phyloP scores from a whole-genome alignment of 495 filamentous ascomycete species.

The Parmelia sp. region DNA sequence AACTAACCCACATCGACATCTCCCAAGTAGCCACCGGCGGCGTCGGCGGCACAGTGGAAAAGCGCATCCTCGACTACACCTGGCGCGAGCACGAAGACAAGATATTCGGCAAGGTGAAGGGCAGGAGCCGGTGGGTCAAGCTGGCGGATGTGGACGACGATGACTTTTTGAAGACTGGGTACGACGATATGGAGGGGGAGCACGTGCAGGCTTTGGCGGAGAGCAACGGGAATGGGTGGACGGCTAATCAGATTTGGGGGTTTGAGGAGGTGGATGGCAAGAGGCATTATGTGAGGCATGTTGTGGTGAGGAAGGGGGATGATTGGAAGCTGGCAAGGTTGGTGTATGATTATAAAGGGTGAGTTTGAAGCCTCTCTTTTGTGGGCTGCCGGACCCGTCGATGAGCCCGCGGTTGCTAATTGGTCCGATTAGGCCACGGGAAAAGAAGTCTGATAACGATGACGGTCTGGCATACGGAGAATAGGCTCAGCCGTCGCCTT shows the following conservation, averaged over 20 bases:
- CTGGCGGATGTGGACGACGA: conserved; percentile 36
- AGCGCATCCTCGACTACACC: conserved; percentile 62
- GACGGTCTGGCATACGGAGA: conserved; percentile 21
- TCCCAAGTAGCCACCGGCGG: conserved; percentile 71
- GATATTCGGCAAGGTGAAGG: conserved; percentile 70
- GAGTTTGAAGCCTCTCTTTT: neutral
- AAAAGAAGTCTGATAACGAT: conserved; percentile 8
- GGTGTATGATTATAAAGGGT: conserved; percentile 59
- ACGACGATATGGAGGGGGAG: conserved; percentile 34
- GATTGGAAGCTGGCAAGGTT: conserved; percentile 58
- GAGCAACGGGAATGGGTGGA: conserved; percentile 40
- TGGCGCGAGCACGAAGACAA: conserved; percentile 68
- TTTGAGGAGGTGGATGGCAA: conserved; percentile 37
- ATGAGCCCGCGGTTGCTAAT: neutral
- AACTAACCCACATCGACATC: conserved; percentile 70
- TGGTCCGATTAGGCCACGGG: neutral
- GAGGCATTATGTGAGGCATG: conserved; percentile 61
- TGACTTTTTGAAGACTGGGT: conserved; percentile 42
- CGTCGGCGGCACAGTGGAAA: conserved; percentile 64
- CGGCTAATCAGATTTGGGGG: conserved; percentile 42
- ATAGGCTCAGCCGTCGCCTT: neutral
- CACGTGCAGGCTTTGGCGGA: conserved; percentile 43
- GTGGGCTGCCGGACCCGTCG: neutral
- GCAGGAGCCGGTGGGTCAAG: conserved; percentile 51
- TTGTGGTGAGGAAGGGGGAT: conserved; percentile 57